Conservation (phyloP, 1,139 yeast species). For the Blastobotrys buckinghamii region DNA sequence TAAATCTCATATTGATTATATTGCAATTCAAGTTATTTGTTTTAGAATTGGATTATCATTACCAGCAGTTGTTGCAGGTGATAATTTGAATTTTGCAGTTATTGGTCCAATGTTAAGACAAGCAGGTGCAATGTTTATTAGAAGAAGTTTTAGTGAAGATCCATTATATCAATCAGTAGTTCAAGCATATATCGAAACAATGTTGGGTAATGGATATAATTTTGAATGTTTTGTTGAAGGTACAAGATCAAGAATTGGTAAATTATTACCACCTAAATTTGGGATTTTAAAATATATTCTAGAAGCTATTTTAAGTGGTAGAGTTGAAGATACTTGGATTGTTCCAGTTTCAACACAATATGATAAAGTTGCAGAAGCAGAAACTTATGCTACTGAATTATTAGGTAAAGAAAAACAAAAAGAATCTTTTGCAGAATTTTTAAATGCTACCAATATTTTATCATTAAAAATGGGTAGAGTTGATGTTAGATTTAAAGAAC, state of each 20-base stretch:
- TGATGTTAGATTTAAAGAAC: constrained; percentile 38
- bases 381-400: constrained; percentile 55
- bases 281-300: constrained; percentile 54
- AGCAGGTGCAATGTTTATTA: constrained; percentile 40
- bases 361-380: constrained; percentile 63
- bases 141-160: constrained; percentile 42
- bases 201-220: constrained; percentile 46
- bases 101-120: constrained; percentile 42
- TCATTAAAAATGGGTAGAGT: constrained; percentile 38
- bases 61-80: constrained; percentile 65
- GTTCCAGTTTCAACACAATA: constrained; percentile 59
- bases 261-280: constrained; percentile 56
- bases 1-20: constrained; percentile 62
- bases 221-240: constrained; percentile 66
- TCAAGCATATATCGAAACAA: constrained; percentile 49
- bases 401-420: constrained; percentile 53
- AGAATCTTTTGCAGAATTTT: constrained; percentile 34
- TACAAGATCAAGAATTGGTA: constrained; percentile 62
- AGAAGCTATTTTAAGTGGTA: constrained; percentile 42
- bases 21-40: constrained; percentile 53
- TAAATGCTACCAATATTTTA: constrained; percentile 34
- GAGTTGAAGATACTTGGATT: constrained; percentile 42
- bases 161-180: constrained; percentile 52
- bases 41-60: constrained; percentile 52
- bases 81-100: constrained; percentile 58